Percentiles rank a stretch among this genome's conserved stretches.
Conservation (phyloP, 108 stramenopile species). For the Stephanodiscus minutulus region DNA sequence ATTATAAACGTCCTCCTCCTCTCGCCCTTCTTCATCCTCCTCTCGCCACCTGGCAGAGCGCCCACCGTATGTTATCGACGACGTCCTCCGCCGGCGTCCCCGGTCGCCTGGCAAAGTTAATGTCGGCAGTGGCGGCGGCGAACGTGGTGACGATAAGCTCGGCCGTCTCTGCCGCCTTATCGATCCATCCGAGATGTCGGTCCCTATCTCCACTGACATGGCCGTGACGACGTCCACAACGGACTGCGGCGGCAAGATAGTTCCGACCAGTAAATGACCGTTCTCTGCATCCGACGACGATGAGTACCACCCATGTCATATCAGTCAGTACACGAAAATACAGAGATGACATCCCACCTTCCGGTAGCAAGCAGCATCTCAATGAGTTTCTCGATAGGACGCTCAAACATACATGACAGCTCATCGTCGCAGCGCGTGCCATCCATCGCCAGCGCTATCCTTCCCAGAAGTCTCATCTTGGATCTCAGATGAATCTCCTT, state of each 20-base stretch:
- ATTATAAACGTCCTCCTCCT: no score
- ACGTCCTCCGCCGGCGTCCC: constrained; percentile 40
- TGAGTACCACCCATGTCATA: not conserved
- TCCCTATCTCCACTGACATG: constrained; percentile 65
- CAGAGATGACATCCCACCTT: constrained; percentile 46
- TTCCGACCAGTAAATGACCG: no score
- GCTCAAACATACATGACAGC: constrained; percentile 70
- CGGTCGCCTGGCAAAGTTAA: constrained; percentile 39
- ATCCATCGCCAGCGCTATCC: constrained; percentile 67
- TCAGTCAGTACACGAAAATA: constrained; percentile 30
- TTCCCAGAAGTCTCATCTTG: constrained; percentile 25
- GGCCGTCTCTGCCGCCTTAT: constrained; percentile 63
- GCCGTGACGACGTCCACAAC: constrained; percentile 71
- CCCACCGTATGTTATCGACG: constrained; percentile 61
- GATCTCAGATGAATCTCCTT: constrained; percentile 14
- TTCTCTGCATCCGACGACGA: no score
- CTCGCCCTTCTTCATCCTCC: no score
- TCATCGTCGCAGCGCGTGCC: constrained; percentile 83
- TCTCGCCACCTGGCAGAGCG: constrained; percentile 83
- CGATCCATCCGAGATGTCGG: constrained; percentile 78
- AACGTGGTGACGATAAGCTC: constrained; percentile 56
- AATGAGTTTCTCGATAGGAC: constrained; percentile 62
- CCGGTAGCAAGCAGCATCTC: constrained; percentile 49
- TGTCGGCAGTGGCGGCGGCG: constrained; percentile 46
- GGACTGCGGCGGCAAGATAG: constrained; percentile 53